Evolutionary conservation across 2,329 filamentous ascomycete genomes (phyloP).

Genomic region (Neofusicoccum parvum): DNA sequence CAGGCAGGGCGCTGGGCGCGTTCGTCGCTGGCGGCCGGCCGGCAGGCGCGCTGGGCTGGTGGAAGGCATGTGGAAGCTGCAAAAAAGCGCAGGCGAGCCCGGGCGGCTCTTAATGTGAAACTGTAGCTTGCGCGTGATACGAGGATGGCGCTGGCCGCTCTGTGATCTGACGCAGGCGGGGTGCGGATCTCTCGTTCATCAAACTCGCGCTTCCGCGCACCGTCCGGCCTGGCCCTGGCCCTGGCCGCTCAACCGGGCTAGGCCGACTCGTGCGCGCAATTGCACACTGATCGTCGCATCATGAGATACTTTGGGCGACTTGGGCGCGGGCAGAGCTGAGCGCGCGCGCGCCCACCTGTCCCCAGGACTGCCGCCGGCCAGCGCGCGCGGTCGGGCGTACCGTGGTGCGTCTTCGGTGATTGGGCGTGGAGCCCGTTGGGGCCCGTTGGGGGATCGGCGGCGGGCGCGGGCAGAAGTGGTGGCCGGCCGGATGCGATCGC

Average conservation of each 20-base stretch:
- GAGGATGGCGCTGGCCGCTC: conserved; percentile 6
- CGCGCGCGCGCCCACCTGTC: neutral
- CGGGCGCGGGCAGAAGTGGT: neutral
- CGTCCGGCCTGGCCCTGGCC: conserved; percentile 7
- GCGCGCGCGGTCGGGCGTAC: conserved; percentile 15
- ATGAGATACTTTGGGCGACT: conserved; percentile 11
- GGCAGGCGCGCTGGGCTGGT: neutral
- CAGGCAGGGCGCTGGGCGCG: neutral
- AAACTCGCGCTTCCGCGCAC: conserved; percentile 16
- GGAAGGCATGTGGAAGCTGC: conserved; percentile 15
- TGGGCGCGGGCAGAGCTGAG: conserved; percentile 18
- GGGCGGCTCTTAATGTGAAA: conserved; percentile 18
- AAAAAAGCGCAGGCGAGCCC: conserved; percentile 16
- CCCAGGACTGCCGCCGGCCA: neutral
- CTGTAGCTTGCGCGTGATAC: conserved; percentile 15
- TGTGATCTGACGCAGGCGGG: conserved; percentile 19
- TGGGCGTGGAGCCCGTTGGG: conserved; percentile 8
- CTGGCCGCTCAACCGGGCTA: neutral
- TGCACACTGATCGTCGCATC: conserved; percentile 14
- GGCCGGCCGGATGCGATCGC: neutral
- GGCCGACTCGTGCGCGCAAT: conserved; percentile 2
- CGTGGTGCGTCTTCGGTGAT: conserved; percentile 20
- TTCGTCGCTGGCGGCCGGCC: conserved; percentile 1
- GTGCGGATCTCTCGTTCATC: conserved; percentile 18
- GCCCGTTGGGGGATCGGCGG: conserved; percentile 16